Base-by-base conservation (phyloP, 495 filamentous ascomycete genomes). In the Recurvomyces mirabilis region DNA sequence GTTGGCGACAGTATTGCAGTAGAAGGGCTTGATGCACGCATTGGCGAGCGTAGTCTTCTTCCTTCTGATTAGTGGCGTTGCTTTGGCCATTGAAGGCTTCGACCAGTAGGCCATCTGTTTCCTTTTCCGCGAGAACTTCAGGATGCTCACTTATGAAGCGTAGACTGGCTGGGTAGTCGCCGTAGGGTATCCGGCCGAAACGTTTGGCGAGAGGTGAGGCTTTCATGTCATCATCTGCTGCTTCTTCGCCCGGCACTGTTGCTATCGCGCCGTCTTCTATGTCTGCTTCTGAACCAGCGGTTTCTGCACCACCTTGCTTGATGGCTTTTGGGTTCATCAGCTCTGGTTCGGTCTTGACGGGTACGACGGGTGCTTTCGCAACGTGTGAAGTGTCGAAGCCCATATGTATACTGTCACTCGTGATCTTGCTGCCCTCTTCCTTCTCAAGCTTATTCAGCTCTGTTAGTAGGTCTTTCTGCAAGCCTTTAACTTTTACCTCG, bases 1-100 rank as follows among this genome's bases (percentile, higher is more conserved):
- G 69, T 12, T 82, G 79, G 17, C 87, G 75, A 66, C 91, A 98
- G 67, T 96, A 98, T 63, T 96, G 93, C 20, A 96, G 65, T 17
- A 98, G 69, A 9, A 98, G 69, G 10, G 79, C 89, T 60, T 95
- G 87, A 65, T 98, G 91, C 23, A 98, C 88, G 63, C 84, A 95
- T 62, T 89, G 82, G 24, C 82, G 77, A 7, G 87, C 79, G 52
- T 81, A 81, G 5, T 81, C 80, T 18, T 81, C 77, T 5, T 48
- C 45, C 14, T 45, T 32, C 39, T 34, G 30, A 26, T 12, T 41
- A 41, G 81, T 76, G 30, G 78, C 77, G 45, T 81, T 79, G 32
- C 85, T 72, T 55, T 87, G 79, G 5, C 75, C 73, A 59, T 91
- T 88, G 64, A 98, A 96, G 5, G 86, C 91, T 66, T 94, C 76